Evolutionary conservation across 305 asterid genomes (phyloP).

Genomic region (Coffea humblotiana): DNA sequence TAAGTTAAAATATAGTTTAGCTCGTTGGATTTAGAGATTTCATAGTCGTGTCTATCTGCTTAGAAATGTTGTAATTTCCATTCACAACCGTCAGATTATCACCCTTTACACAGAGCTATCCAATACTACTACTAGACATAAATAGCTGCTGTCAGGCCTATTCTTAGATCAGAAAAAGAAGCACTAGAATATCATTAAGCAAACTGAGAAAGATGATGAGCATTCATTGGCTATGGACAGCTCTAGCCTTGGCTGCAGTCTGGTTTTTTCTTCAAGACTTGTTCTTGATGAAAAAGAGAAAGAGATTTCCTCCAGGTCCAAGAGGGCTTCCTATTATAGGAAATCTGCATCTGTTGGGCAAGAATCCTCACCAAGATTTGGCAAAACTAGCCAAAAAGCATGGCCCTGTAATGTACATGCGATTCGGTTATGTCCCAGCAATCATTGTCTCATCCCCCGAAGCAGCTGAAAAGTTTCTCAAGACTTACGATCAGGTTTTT

Average conservation of each 20-base stretch:
- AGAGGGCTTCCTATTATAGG: constrained; percentile 27
- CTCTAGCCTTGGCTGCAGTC: not conserved
- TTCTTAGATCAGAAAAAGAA: not conserved
- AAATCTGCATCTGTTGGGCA: constrained; percentile 26
- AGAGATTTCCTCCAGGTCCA: constrained; percentile 31
- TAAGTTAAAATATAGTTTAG: too few species aligned
- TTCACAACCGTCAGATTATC: too few species aligned
- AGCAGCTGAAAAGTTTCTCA: constrained; percentile 27
- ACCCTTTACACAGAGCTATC: too few species aligned
- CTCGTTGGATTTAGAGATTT: too few species aligned
- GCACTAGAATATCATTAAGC: not conserved
- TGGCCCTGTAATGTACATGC: constrained; percentile 27
- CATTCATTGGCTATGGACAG: not conserved
- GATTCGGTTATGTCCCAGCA: constrained; percentile 18
- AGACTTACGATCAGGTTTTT: constrained; percentile 23
- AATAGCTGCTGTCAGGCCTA: too few species aligned
- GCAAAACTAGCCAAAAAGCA: constrained; percentile 20
- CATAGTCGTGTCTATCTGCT: too few species aligned
- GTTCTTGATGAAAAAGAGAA: constrained; percentile 8
- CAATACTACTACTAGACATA: too few species aligned
- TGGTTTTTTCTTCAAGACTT: not conserved
- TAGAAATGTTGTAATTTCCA: too few species aligned
- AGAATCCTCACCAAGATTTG: constrained; percentile 13
- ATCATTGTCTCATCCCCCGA: constrained; percentile 26
- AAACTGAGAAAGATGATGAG: not conserved